A percentile compares a stretch with the other conserved stretches of the same genome.
phyloP scores from a whole-genome alignment of 805 yeast species.

The Sugiyamaella mastotermitis region DNA sequence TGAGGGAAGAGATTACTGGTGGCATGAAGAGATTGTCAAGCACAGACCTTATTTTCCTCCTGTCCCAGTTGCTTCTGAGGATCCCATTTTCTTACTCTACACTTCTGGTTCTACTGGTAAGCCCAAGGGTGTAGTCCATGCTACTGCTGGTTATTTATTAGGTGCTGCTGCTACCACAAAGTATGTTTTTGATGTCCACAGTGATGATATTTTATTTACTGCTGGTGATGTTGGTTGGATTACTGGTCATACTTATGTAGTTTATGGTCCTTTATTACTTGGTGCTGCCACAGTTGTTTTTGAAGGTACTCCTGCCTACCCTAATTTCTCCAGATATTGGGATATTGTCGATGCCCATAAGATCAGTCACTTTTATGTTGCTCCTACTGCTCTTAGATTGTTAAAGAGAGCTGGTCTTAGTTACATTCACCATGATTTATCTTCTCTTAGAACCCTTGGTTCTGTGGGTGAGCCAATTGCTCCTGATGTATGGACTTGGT shows the following conservation, averaged over 20 bases:
- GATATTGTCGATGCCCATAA: constrained; percentile 79
- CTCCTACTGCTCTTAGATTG: constrained; percentile 90
- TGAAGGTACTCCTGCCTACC: constrained; percentile 97
- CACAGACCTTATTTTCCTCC: constrained; percentile 85
- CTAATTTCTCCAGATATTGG: constrained; percentile 94
- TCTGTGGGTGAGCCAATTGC: constrained; percentile 97
- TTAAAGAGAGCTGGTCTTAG: constrained; percentile 79
- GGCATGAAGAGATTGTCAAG: constrained; percentile 84
- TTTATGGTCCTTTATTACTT: constrained; percentile 82
- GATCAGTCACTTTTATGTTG: constrained; percentile 90
- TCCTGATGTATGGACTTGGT: constrained; percentile 96
- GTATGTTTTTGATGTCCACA: constrained; percentile 89
- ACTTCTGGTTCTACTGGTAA: constrained; percentile 98
- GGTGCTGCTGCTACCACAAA: constrained; percentile 89
- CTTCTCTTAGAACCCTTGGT: constrained; percentile 78
- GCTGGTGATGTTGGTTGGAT: constrained; percentile 99
- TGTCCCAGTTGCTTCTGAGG: constrained; percentile 81
- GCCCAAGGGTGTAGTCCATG: constrained; percentile 96
- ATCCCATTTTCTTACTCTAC: constrained; percentile 89
- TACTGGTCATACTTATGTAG: constrained; percentile 93
- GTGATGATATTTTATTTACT: constrained; percentile 81
- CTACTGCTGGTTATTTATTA: constrained; percentile 88
- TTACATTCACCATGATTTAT: constrained; percentile 68
- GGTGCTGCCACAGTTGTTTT: constrained; percentile 92
- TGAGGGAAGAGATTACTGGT: constrained; percentile 82